A percentile compares a stretch with the other conserved stretches of the same genome.
Conservation (phyloP, 2,329 filamentous ascomycete species). For the Aspergillus jensenii region DNA sequence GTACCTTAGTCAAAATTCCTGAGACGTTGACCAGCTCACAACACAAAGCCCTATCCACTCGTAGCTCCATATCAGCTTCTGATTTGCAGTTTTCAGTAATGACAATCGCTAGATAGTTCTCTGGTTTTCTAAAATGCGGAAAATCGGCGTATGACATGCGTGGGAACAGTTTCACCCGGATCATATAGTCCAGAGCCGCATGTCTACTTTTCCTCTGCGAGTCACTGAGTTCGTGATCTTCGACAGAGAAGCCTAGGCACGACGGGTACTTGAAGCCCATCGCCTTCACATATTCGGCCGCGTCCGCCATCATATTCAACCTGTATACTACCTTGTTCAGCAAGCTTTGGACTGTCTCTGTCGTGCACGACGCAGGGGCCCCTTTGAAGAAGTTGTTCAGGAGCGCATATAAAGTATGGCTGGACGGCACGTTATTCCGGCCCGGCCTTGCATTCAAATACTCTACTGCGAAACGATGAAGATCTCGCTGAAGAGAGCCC, state of each 20-base stretch:
- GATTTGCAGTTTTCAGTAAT: neutral
- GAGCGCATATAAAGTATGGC: no score
- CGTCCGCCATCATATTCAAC: no score
- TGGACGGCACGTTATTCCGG: neutral
- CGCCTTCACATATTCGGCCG: no score
- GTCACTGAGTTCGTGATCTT: neutral
- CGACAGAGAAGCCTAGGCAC: no score
- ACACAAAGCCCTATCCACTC: neutral
- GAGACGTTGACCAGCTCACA: neutral
- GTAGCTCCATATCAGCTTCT: neutral
- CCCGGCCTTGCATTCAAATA: neutral
- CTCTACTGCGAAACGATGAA: neutral
- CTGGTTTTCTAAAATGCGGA: neutral
- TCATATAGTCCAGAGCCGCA: neutral
- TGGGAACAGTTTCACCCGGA: neutral
- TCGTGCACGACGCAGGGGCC: no score
- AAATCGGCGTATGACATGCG: fast-evolving
- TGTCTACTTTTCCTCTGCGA: neutral
- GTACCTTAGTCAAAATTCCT: neutral
- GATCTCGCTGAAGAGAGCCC: neutral
- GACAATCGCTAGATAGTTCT: neutral
- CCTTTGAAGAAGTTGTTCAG: no score
- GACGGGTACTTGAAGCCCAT: no score
- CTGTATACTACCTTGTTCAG: no score
- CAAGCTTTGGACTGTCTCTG: no score